Percentiles rank a stretch among this genome's conserved stretches.
Conservation (phyloP, 2,329 filamentous ascomycete species). For the Purpureocillium lavendulum region DNA sequence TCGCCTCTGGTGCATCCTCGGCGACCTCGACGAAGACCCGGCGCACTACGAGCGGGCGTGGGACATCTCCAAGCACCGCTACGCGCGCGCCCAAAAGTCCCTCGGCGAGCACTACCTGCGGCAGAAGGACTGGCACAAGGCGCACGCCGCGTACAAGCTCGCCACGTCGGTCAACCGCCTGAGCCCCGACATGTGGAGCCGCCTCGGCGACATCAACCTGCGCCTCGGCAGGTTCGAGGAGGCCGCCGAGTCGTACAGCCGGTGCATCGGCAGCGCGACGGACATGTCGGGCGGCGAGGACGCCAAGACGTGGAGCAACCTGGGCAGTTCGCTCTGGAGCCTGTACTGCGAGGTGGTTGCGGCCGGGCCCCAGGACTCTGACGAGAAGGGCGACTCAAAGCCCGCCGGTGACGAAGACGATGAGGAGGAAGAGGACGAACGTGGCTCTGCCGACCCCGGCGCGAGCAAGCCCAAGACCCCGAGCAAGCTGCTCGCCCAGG, state of each 20-base stretch:
- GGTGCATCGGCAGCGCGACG: conserved; percentile 60
- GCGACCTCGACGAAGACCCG: conserved; percentile 73
- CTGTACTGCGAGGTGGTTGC: conserved; percentile 49
- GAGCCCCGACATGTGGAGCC: conserved; percentile 79
- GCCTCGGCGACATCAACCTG: conserved; percentile 80
- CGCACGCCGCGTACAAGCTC: conserved; percentile 68
- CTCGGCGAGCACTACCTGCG: conserved; percentile 72
- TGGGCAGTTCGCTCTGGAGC: conserved; percentile 74
- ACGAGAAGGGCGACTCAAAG: conserved; percentile 13
- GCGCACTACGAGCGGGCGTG: conserved; percentile 78
- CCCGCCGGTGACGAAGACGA: conserved; percentile 22
- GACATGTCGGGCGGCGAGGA: conserved; percentile 70
- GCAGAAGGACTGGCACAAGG: conserved; percentile 56
- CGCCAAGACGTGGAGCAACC: conserved; percentile 89
- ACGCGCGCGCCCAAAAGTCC: conserved; percentile 79
- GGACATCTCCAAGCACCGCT: conserved; percentile 73
- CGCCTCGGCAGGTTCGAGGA: conserved; percentile 68
- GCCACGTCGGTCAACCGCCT: conserved; percentile 74
- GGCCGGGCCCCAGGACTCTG: conserved; percentile 23
- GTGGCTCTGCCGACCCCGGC: conserved; percentile 7
- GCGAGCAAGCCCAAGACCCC: conserved; percentile 33
- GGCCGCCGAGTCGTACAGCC: conserved; percentile 74
- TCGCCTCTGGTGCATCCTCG: conserved; percentile 84
- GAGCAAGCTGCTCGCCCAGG: conserved; percentile 58
- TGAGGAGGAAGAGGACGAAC: no score